Percentiles rank a stretch among this genome's conserved stretches.
These are phyloP conservation scores for Solanum hybrid DNA, from an alignment of 305 asterid genomes.

Conservation along the genomic window DNA sequence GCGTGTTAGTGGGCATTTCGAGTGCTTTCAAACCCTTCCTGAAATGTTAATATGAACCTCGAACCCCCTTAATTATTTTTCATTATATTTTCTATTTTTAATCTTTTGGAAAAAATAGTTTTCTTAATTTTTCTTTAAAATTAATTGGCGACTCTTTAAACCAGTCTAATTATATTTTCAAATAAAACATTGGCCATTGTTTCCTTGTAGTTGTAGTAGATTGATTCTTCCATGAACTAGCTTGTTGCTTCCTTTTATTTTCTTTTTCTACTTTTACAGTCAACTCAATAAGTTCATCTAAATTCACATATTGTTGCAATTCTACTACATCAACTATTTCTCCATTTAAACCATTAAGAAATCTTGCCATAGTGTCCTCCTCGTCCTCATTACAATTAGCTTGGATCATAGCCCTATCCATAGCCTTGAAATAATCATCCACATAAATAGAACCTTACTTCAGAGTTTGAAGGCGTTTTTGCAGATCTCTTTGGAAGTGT, in stretches of 20 bases:
- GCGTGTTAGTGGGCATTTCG: too few relatives aligned
- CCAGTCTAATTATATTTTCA: too few relatives aligned
- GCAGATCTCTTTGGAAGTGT: background rate
- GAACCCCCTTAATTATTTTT: too few relatives aligned
- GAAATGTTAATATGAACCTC: too few relatives aligned
- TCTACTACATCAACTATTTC: background rate
- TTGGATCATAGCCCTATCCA: background rate
- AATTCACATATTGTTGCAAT: background rate
- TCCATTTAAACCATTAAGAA: background rate
- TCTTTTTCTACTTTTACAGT: background rate
- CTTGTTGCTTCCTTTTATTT: background rate
- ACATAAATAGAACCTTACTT: background rate
- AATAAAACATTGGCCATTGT: background rate
- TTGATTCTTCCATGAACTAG: background rate
- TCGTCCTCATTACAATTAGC: background rate
- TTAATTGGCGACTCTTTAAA: too few relatives aligned
- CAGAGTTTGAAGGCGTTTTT: background rate
- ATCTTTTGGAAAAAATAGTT: too few relatives aligned
- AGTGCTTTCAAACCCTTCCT: too few relatives aligned
- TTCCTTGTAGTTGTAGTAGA: background rate
- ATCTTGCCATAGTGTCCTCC: background rate
- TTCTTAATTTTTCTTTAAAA: too few relatives aligned
- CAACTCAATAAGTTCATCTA: background rate
- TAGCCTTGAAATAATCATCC: background rate
- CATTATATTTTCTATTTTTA: too few relatives aligned